Evolutionary conservation across 768 basidiomycete genomes (phyloP).

Genomic region (Termitomyces sp.): DNA sequence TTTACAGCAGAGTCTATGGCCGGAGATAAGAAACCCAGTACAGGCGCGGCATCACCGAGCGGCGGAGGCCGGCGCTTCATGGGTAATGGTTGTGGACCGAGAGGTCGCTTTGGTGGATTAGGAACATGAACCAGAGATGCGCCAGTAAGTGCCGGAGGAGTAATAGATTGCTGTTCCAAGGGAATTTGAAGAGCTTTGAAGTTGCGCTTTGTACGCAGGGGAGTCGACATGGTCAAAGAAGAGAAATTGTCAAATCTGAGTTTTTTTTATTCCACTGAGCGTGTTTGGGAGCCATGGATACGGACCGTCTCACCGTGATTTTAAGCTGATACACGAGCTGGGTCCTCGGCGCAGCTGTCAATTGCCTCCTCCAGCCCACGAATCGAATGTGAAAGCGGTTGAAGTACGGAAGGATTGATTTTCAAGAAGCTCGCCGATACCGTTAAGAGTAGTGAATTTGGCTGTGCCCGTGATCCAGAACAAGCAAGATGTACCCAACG

Average conservation of each 20-base stretch:
- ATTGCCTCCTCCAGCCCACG: neutral
- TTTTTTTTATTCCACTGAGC: neutral
- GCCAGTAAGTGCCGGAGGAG: neutral
- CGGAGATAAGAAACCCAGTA: conserved; percentile 10
- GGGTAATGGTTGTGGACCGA: conserved; percentile 8
- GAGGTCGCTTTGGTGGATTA: conserved; percentile 31
- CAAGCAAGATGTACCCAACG: neutral
- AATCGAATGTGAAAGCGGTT: neutral
- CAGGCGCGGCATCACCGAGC: conserved; percentile 43
- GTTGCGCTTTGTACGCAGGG: conserved; percentile 85
- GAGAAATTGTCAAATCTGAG: neutral
- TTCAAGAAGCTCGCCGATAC: neutral
- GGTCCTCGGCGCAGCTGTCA: neutral
- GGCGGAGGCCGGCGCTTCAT: conserved; percentile 62
- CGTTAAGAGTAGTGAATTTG: neutral
- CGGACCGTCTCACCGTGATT: neutral
- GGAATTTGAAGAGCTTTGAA: conserved; percentile 81
- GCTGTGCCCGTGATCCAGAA: neutral
- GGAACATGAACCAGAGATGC: conserved; percentile 18
- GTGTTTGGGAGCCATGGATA: neutral
- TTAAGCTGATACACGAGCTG: neutral
- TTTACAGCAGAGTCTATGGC: conserved; percentile 6
- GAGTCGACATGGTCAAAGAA: conserved; percentile 13
- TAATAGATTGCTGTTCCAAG: conserved; percentile 32
- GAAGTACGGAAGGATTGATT: neutral